Evolutionary conservation across 2,329 filamentous ascomycete genomes (phyloP).

Genomic region (Botrytis sinoallii): DNA sequence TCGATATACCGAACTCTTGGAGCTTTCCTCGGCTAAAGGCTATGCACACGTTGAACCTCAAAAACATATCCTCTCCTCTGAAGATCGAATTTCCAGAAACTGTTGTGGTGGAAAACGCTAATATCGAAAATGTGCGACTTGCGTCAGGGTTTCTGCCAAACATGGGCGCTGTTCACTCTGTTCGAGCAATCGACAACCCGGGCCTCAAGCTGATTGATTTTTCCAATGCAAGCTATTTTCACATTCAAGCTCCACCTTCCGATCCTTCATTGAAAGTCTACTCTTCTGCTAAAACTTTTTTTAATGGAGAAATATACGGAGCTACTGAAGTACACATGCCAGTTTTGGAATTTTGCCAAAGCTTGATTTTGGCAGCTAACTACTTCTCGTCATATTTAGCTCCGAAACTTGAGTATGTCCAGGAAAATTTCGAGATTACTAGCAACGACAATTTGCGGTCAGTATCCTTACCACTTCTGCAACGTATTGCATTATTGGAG

Average conservation of each 20-base stretch:
- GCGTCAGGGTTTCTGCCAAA: neutral
- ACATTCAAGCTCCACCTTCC: neutral
- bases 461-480: neutral
- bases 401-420: neutral
- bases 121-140: neutral
- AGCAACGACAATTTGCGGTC: neutral
- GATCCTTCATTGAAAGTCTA: neutral
- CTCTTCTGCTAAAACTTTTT: neutral
- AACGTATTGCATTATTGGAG: neutral
- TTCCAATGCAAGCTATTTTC: neutral
- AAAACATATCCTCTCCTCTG: neutral
- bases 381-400: neutral
- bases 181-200: neutral
- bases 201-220: neutral
- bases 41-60: fast-evolving
- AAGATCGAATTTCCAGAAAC: neutral
- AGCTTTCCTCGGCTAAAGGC: neutral
- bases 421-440: neutral
- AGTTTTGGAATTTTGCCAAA: neutral
- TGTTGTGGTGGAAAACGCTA: neutral
- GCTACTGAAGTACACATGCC: neutral
- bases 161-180: neutral
- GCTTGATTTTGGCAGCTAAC: neutral
- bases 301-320: neutral
- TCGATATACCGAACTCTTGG: neutral